A percentile compares a stretch with the other conserved stretches of the same genome.
These are phyloP conservation scores for Sorghum bicolor DNA, from an alignment of 176 grass and related monocot genomes.

Conservation along the genomic window DNA sequence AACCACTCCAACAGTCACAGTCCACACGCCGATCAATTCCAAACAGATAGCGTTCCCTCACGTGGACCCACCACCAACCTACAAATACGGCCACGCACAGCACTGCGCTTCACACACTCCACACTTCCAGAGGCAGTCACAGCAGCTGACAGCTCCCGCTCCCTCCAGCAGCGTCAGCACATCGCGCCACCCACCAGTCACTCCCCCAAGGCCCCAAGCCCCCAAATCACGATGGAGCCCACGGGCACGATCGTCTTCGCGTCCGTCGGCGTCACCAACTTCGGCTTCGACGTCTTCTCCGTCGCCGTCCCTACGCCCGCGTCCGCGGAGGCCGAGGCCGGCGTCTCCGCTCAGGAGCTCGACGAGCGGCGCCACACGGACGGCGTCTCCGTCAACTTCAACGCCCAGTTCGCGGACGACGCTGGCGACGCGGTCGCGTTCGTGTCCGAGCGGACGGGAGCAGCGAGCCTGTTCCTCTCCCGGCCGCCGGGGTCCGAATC, in stretches of 20 bases:
- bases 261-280: constrained; percentile 56
- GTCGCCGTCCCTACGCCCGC: constrained; percentile 28
- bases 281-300: constrained; percentile 97
- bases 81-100: constrained; percentile 12
- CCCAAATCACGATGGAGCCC: constrained; percentile 47
- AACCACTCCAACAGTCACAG: neutral
- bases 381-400: constrained; percentile 75
- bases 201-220: neutral
- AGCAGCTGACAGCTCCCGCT: neutral
- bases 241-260: constrained; percentile 66
- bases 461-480: constrained; percentile 49
- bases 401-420: constrained; percentile 76
- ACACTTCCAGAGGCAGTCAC: neutral
- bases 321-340: neutral
- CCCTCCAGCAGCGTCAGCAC: neutral
- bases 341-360: neutral
- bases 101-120: neutral
- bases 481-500: neutral
- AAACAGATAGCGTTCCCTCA: neutral
- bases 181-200: neutral
- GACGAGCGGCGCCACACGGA: constrained; percentile 79
- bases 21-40: neutral
- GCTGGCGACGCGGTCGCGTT: constrained; percentile 51
- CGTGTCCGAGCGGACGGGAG: constrained; percentile 75
- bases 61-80: neutral